Base-by-base conservation (phyloP, 2,329 filamentous ascomycete species). In the Capronia epimyces region DNA sequence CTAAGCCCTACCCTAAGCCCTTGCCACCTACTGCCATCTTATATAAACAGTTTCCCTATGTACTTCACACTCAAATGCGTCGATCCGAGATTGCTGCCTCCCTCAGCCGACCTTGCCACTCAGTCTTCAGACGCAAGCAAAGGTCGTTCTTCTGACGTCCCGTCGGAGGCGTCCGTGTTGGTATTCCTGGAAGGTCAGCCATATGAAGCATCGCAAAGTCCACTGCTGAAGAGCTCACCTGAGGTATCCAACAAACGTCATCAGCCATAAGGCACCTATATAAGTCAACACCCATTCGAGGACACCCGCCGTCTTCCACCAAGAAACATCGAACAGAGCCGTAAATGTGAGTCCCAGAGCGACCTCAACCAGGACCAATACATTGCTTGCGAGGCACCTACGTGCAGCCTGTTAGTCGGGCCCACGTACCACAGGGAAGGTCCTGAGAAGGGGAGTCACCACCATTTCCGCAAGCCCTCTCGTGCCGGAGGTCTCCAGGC, bases 241-340 rank as follows among this genome's bases (percentile, higher is more conserved):
- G 4, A 39, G 25, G 32, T 51, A 51, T 29, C 49, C 49, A 29
- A 51, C 21, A 25, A 51, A 51, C 8, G 43, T 46, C n/a, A 51
- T 8, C 29, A 51, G 32, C 42, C 43, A 51, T 16, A 46, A 42
- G 2, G 43, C 34, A 18, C 49, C 49, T 15, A 51, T 16, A 27
- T 46, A 51, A 21, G 43, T 46, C 40, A 51, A 13, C 16, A 9
- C 16, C 49, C 49, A 51, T 32, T 51, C 49, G 10, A 46, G 27
- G 13, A 36, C 21, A 2, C 49, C 43, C 13, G 49, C 42, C 8
- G 43, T 46, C 20, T 25, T 21, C 37, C 40, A 16, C 15, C 29
- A 27, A 22, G 31, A 29, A 3, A 12, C 21, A 18, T 36, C 46
- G 13, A 52, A 24, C 13, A 42, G 13, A 3, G 29, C 15, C 5